These are phyloP conservation scores for Paraleonurus japonicus DNA, from an alignment of 257 asterid species.

Conservation along the genomic window DNA sequence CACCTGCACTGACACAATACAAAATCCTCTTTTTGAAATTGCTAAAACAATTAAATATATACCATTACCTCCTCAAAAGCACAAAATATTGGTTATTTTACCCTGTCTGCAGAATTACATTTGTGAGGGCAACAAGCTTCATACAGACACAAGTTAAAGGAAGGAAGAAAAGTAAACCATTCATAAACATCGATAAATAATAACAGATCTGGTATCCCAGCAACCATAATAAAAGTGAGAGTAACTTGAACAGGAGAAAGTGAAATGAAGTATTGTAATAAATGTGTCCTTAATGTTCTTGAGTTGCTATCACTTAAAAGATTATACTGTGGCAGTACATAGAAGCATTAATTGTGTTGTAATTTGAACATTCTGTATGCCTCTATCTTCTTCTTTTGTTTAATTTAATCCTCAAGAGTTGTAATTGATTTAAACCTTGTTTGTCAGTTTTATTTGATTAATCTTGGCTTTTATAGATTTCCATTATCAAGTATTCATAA, in stretches of 20 bases:
- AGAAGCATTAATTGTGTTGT: not conserved
- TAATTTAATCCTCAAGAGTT: not conserved
- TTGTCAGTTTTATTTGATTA: not conserved
- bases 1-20: not conserved
- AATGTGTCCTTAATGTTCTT: not conserved
- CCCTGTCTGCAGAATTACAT: not conserved
- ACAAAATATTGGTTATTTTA: too few relatives aligned
- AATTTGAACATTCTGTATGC: not conserved
- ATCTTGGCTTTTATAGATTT: not conserved
- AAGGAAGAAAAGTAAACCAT: not conserved
- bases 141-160: not conserved
- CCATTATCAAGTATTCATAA: not conserved
- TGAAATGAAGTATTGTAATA: not conserved
- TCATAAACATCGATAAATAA: not conserved
- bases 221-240: not conserved
- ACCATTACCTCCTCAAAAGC: not conserved
- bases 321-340: not conserved
- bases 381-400: not conserved
- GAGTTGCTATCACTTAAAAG: not conserved
- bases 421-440: slow-evolving; percentile 3
- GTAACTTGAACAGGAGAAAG: too few relatives aligned
- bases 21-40: not conserved
- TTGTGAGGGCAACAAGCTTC: not conserved
- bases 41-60: too few relatives aligned
- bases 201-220: not conserved